Evolutionary conservation across 805 yeast species (phyloP).

Genomic region (Wickerhamiella slavikovae): DNA sequence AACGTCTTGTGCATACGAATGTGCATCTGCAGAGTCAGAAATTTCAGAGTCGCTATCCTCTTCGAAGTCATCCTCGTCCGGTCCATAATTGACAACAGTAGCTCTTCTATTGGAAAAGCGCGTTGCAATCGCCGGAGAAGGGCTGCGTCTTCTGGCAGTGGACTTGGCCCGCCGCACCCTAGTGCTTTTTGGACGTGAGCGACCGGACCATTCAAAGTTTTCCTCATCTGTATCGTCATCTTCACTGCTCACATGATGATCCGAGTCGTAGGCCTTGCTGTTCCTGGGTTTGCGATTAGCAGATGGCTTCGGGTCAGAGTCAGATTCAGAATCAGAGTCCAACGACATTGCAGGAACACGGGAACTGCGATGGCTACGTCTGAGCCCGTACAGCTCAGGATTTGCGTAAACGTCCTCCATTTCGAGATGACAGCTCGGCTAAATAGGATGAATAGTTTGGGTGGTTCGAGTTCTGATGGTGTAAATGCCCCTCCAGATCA

Average conservation of each 20-base stretch:
- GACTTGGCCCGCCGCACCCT: not conserved
- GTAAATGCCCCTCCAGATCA: too few species aligned
- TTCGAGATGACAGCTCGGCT: too few species aligned
- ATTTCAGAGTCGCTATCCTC: slow-evolving; percentile 15
- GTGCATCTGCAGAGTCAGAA: slow-evolving; percentile 3
- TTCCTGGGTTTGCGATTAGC: slow-evolving; percentile 1
- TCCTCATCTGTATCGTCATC: slow-evolving; percentile 4
- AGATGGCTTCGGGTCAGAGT: slow-evolving; percentile 2
- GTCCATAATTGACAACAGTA: slow-evolving; percentile 52
- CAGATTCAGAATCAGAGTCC: slow-evolving; percentile 12
- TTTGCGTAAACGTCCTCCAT: slow-evolving; percentile 2
- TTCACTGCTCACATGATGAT: not conserved
- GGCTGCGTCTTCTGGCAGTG: too few species aligned
- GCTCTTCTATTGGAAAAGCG: slow-evolving; percentile 64
- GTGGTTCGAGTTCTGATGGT: too few species aligned
- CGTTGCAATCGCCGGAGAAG: slow-evolving; percentile 10
- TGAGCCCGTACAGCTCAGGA: slow-evolving; percentile 23
- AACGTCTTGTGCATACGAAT: not conserved
- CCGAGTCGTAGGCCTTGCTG: slow-evolving; percentile 5
- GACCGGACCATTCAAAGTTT: slow-evolving; percentile 8
- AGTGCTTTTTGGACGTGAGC: not conserved
- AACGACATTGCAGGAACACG: slow-evolving; percentile 7
- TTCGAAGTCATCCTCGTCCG: slow-evolving; percentile 32
- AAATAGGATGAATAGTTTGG: too few species aligned
- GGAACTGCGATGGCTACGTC: slow-evolving; percentile 21